These are phyloP conservation scores for Pyrus hybrid DNA, from an alignment of 331 rosid genomes.

Conservation along the genomic window DNA sequence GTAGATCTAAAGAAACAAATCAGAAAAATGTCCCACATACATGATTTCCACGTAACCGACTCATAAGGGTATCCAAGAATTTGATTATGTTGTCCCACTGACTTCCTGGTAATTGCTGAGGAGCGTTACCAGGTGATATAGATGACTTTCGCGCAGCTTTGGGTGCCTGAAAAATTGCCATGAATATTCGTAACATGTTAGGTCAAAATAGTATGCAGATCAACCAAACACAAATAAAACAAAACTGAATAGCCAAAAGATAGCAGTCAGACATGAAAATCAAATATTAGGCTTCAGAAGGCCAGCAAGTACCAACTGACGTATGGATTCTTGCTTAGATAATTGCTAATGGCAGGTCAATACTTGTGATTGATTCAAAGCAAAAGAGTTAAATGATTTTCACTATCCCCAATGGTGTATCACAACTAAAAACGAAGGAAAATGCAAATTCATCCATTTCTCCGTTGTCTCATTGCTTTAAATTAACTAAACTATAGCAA, in stretches of 20 bases:
- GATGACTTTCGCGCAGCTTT: conserved; percentile 78
- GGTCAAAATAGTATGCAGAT: background rate
- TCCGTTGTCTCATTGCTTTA: background rate
- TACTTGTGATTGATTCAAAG: background rate
- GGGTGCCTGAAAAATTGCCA: conserved; percentile 55
- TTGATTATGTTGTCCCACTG: conserved; percentile 91
- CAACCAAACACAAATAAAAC: background rate
- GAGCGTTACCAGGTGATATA: conserved; percentile 70
- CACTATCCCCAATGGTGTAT: background rate
- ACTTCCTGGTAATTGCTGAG: conserved; percentile 64
- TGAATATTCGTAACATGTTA: background rate
- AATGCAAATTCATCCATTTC: background rate
- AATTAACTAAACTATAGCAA: background rate
- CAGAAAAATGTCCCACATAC: conserved; percentile 35
- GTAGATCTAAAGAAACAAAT: background rate
- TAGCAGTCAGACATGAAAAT: background rate
- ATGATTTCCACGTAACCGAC: conserved; percentile 57
- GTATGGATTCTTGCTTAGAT: background rate
- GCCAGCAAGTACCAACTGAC: background rate
- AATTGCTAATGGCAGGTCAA: background rate
- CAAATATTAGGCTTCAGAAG: background rate
- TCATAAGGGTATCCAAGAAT: conserved; percentile 86
- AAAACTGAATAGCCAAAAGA: background rate
- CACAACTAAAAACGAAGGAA: background rate
- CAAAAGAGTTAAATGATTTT: background rate